Percentiles rank a stretch among this genome's conserved stretches.
Evolutionary conservation across 148 eudicot species (phyloP).

Genomic region (Cornus suecica): DNA sequence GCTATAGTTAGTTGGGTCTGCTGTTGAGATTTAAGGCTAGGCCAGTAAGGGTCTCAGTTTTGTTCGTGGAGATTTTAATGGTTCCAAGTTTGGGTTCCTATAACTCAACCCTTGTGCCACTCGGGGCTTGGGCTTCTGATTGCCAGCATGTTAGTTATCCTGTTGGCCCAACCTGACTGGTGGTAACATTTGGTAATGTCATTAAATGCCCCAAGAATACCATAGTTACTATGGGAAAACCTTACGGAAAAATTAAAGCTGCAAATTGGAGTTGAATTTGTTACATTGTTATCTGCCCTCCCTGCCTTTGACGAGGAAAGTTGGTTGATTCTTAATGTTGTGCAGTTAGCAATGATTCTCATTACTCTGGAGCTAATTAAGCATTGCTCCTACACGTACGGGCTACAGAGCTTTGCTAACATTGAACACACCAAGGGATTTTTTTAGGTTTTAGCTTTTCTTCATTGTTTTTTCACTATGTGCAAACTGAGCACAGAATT

Average conservation of each 20-base stretch:
- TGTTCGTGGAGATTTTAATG: not conserved
- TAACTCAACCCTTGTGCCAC: too few relatives aligned
- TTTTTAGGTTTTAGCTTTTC: constrained; percentile 15
- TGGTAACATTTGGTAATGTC: not conserved
- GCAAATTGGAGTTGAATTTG: not conserved
- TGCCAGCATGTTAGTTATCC: not conserved
- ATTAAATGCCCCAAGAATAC: not conserved
- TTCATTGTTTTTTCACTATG: not conserved
- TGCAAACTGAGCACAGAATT: constrained; percentile 10
- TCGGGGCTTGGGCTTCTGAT: constrained; percentile 7
- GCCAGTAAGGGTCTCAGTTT: not conserved
- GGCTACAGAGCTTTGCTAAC: constrained; percentile 11
- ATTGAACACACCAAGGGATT: constrained; percentile 21
- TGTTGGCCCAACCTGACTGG: not conserved
- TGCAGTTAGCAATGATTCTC: constrained; percentile 12
- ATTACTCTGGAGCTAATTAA: constrained; percentile 5
- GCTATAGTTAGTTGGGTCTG: not conserved
- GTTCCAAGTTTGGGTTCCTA: constrained; percentile 1
- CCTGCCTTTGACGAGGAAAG: not conserved
- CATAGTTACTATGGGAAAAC: not conserved
- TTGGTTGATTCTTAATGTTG: not conserved
- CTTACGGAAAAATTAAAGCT: not conserved
- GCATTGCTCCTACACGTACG: constrained; percentile 18
- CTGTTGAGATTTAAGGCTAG: not conserved
- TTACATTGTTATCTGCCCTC: not conserved